Base-by-base conservation (phyloP, 163 green algal genomes). In the Chlamydomonas reinhardtii region DNA sequence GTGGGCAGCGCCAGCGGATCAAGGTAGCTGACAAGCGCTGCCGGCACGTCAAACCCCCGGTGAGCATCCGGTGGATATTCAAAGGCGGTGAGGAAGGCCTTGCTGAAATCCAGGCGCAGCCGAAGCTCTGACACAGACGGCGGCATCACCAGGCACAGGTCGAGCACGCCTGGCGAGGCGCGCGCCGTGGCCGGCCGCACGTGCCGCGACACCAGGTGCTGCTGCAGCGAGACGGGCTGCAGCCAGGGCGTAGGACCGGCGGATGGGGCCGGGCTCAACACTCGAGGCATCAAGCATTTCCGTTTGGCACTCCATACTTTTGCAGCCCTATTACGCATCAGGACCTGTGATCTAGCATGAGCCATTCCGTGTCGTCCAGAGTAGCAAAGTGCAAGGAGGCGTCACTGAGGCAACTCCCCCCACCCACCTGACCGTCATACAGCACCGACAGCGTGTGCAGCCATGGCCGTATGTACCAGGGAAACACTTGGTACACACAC, bases 11-110 rank as follows among this genome's bases (percentile, higher is more conserved):
- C 37, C 35, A 73, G 31, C 52, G 65, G 65, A 6, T 82, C 84
- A 19, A 82, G 8, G 52, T 81, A 88, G 32, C 66, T 89, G 15
- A 95, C 83, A 8, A 94, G 11, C 0, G 94, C 91, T 2, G 94
- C 88, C 0, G 96, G 96, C 0, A 98, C 84, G 85, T 98, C 95
- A 80, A 98, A 94, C 19, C 96, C 96, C 0, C 96, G 87, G 79
- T 96, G 91, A 8, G 95, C 92, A 82, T 98, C 95, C 4, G 95
- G 93, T 2, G 95, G 93, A 79, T 96, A 92, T 59, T 97, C 94
- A 56, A 90, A 92, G 29, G 95, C 89, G 5, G 89, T 91, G 34
- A 97, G 86, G 78, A 97, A 95, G 0, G 83, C 88, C 70, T 96
- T 96, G 31, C 90, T 88, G 83, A 97, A 97, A 37, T 84, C 56